Evolutionary conservation across 192 early-diverging fungal species (phyloP), one percentile per base, ranked within the genome.

Genomic region (Coemansia sp.): DNA sequence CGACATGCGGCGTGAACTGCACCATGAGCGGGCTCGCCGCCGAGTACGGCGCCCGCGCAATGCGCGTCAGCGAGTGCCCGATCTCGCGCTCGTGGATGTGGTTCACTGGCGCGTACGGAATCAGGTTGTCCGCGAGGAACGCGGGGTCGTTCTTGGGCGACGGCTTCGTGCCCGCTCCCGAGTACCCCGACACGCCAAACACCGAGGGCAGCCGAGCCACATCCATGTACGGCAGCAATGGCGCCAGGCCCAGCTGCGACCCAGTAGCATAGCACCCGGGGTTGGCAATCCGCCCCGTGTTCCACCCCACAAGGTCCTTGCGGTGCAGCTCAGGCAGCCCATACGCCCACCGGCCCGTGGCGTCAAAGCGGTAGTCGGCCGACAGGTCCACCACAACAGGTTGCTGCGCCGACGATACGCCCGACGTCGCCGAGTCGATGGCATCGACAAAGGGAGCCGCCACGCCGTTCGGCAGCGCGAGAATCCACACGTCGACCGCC

Each of bases 231-330:
- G 88, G 87, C 46, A 95, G 74, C 53, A 99, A 83, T 14, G 98
- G 98, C 9, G 89, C 90, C 64, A 98, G 79, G 0, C 92, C 88
- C 68, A 98, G 77, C 82, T 99, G 98, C 42, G 94, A 90, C 19
- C 95, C 98, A 3, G 98, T 99, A 6, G 98, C 98, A 79, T 99
- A 99, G 84, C 98, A 99, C 3, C 98, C 98, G 10, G 98, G 98
- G 85, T 99, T 99, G 62, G 95, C 85, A 54, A 99, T 92, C 59
- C 87, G 88, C 3, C 81, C 87, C 6, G 93, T 86, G 13, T 75
- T 83, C 16, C 62, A 61, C 24, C 10, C 39, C 4, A 39, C 14
- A 27, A 97, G 73, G 48, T 86, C 68, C 24, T 78, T 76, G 51
- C 96, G 90, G 72, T 90, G 89, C 69, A 93, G 87, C 85, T 95